phyloP scores from a whole-genome alignment of 495 filamentous ascomycete species.

The Beverwykella pulmonaria region DNA sequence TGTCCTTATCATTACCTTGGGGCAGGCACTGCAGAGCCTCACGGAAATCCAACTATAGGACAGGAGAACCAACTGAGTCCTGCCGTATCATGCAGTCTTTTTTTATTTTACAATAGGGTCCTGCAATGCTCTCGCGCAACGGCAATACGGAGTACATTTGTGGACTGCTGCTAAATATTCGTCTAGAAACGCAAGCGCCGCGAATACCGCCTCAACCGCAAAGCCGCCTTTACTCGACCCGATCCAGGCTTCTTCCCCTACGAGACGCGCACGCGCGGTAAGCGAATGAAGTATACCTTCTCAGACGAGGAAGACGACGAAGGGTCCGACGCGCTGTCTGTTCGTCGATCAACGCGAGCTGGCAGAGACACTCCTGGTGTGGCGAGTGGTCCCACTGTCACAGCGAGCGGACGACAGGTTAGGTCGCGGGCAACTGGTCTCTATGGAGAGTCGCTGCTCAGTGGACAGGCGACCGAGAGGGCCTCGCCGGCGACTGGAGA shows the following conservation, averaged over 20 bases:
- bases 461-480: slow-evolving; percentile 49
- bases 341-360: slow-evolving; percentile 72
- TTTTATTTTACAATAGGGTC: too few relatives aligned
- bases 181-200: slow-evolving; percentile 83
- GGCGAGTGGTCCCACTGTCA: slow-evolving; percentile 69
- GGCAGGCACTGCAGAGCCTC: too few relatives aligned
- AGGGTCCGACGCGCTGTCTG: slow-evolving; percentile 63
- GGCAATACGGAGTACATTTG: not conserved
- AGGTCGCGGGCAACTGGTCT: slow-evolving; percentile 70
- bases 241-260: slow-evolving; percentile 91
- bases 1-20: not conserved
- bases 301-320: slow-evolving; percentile 80
- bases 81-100: not conserved
- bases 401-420: slow-evolving; percentile 87
- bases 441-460: slow-evolving; percentile 74
- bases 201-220: slow-evolving; percentile 84
- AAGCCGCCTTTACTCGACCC: slow-evolving; percentile 83
- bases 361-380: slow-evolving; percentile 67
- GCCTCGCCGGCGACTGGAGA: slow-evolving; percentile 41
- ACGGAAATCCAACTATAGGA: not conserved
- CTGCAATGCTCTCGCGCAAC: too few relatives aligned
- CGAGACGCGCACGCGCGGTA: slow-evolving; percentile 93
- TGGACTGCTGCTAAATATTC: slow-evolving; percentile 43
- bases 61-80: not conserved
- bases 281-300: slow-evolving; percentile 93